These are phyloP conservation scores for Aspergillus uvarum DNA, from an alignment of 2,329 filamentous ascomycete genomes.

Conservation along the genomic window DNA sequence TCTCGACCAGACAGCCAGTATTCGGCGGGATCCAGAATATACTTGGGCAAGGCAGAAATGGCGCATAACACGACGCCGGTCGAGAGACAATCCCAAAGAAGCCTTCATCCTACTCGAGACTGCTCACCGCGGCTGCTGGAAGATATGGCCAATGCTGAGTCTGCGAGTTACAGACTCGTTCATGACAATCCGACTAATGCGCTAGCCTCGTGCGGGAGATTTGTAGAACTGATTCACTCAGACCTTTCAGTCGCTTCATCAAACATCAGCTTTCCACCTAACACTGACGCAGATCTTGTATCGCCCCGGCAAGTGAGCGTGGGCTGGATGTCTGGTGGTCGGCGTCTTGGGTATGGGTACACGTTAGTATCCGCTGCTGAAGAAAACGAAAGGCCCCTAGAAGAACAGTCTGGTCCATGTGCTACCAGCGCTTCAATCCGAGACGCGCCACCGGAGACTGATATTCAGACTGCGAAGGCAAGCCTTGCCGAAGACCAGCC, in stretches of 20 bases:
- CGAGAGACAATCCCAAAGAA: neutral
- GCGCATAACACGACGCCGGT: neutral
- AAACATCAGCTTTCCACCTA: neutral
- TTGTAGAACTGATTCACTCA: conserved; percentile 33
- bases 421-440: neutral
- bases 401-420: neutral
- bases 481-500: neutral
- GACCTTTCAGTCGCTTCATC: conserved; percentile 11
- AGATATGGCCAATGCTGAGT: neutral
- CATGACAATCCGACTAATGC: neutral
- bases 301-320: conserved; percentile 37
- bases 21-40: neutral
- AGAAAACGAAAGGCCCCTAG: conserved; percentile 6
- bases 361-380: conserved; percentile 32
- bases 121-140: neutral
- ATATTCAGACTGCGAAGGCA: neutral
- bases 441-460: neutral
- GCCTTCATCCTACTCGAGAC: neutral
- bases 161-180: neutral
- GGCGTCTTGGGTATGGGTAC: conserved; percentile 43
- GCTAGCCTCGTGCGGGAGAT: conserved; percentile 26
- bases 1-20: conserved; percentile 16
- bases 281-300: conserved; percentile 1
- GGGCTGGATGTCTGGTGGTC: conserved; percentile 45
- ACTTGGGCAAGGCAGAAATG: neutral